Percentiles rank a stretch among this genome's conserved stretches.
These are phyloP conservation scores for Naganishia albida DNA, from an alignment of 1,284 basidiomycete genomes.

Conservation along the genomic window DNA sequence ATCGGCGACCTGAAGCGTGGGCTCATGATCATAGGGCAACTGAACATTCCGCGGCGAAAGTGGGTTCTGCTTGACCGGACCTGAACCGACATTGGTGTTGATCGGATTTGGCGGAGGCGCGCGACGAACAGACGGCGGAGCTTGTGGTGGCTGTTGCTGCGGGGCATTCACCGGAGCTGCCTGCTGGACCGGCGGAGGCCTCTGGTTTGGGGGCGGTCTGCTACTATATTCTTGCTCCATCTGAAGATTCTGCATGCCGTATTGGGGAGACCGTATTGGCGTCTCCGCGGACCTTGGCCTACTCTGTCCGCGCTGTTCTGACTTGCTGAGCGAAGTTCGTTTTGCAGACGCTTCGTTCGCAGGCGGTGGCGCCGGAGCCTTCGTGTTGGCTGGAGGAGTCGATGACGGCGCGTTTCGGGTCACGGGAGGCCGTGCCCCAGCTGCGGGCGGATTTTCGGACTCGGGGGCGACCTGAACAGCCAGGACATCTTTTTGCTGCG, in stretches of 20 bases:
- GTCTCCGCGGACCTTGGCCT: conserved; percentile 62
- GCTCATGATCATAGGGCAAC: conserved; percentile 29
- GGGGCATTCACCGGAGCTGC: conserved; percentile 18
- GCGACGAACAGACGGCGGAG: conserved; percentile 32
- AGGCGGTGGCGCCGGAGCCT: conserved; percentile 10
- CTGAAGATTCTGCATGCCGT: conserved; percentile 87
- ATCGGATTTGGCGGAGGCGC: conserved; percentile 30
- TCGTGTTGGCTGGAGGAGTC: background rate
- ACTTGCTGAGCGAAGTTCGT: conserved; percentile 49
- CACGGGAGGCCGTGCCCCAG: background rate
- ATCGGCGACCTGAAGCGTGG: background rate
- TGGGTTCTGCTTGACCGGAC: conserved; percentile 33
- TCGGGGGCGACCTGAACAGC: conserved; percentile 37
- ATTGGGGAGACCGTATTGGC: conserved; percentile 82
- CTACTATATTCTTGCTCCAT: conserved; percentile 73
- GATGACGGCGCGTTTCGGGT: background rate
- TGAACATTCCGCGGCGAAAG: conserved; percentile 32
- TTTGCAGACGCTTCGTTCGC: conserved; percentile 34
- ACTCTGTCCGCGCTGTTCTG: conserved; percentile 42
- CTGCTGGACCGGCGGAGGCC: conserved; percentile 20
- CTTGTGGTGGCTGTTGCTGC: conserved; percentile 33
- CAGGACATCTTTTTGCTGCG: conserved; percentile 55
- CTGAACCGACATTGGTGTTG: conserved; percentile 26
- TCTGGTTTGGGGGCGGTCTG: conserved; percentile 15
- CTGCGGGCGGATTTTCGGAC: conserved; percentile 35